phyloP scores from a whole-genome alignment of 352 stramenopile species.

The Phytophthora tubulina region DNA sequence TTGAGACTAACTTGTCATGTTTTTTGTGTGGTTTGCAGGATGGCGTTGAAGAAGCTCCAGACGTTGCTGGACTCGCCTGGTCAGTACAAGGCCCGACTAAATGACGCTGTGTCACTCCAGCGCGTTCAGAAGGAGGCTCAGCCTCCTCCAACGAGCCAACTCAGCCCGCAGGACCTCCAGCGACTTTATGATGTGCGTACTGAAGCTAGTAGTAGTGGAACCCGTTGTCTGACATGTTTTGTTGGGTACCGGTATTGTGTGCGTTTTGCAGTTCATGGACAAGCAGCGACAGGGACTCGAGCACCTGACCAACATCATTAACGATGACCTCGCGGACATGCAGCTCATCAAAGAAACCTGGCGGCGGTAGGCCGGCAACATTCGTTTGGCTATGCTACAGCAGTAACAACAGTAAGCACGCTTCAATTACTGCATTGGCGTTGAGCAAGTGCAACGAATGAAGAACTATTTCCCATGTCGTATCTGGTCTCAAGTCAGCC shows the following conservation, averaged over 20 bases:
- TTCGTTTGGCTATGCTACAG: neutral
- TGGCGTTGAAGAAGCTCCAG: conserved; percentile 88
- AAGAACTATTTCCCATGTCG: conserved; percentile 20
- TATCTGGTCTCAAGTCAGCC: neutral
- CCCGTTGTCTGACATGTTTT: conserved; percentile 1
- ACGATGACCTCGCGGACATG: conserved; percentile 88
- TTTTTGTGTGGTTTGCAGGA: conserved; percentile 41
- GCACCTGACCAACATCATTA: conserved; percentile 83
- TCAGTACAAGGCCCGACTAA: conserved; percentile 89
- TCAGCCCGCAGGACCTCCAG: conserved; percentile 82
- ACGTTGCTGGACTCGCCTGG: conserved; percentile 79
- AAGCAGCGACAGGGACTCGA: conserved; percentile 88
- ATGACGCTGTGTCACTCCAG: conserved; percentile 80
- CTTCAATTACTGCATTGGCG: neutral
- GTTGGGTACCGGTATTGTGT: conserved; percentile 4
- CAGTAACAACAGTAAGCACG: neutral
- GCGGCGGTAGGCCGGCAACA: conserved; percentile 59
- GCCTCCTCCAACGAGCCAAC: conserved; percentile 50
- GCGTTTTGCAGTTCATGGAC: conserved; percentile 71
- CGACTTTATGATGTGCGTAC: conserved; percentile 72
- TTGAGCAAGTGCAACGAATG: conserved; percentile 14
- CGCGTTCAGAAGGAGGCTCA: conserved; percentile 67
- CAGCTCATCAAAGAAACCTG: conserved; percentile 90
- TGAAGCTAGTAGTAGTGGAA: neutral
- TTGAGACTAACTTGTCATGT: conserved; percentile 19